Conservation (phyloP, 1,284 basidiomycete species). For the Rhodotorula sp. region DNA sequence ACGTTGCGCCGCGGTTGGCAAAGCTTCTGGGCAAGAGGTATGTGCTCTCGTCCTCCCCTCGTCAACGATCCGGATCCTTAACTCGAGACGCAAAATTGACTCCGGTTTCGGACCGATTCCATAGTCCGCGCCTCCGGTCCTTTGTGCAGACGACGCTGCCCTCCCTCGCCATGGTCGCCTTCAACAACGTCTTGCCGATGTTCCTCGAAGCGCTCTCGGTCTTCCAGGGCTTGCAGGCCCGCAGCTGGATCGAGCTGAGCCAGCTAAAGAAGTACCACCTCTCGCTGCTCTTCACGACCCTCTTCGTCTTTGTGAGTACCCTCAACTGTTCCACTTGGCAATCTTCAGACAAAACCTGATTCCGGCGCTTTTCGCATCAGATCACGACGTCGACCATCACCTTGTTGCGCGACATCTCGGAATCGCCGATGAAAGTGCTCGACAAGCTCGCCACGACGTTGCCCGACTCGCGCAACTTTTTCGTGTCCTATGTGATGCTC, state of each 20-base stretch:
- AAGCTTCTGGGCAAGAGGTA: constrained; percentile 66
- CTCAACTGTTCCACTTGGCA: too few species aligned
- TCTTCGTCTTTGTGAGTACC: constrained; percentile 80
- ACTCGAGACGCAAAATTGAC: too few species aligned
- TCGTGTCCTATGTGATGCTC: constrained; percentile 90
- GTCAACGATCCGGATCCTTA: not conserved
- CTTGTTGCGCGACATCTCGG: constrained; percentile 73
- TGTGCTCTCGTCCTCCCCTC: not conserved
- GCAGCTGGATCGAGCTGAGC: constrained; percentile 90
- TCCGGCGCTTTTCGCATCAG: constrained; percentile 3
- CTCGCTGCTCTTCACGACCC: constrained; percentile 88
- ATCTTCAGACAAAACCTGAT: not conserved
- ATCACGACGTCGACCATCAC: constrained; percentile 41
- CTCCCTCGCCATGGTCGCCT: constrained; percentile 78
- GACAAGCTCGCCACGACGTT: constrained; percentile 81
- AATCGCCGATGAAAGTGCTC: constrained; percentile 77
- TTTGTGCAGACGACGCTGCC: constrained; percentile 92
- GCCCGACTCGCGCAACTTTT: constrained; percentile 70
- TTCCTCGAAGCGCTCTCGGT: constrained; percentile 84
- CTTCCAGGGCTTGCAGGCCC: constrained; percentile 79
- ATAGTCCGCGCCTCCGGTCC: constrained; percentile 68
- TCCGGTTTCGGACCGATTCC: not conserved
- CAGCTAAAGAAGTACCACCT: constrained; percentile 93
- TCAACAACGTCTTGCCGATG: constrained; percentile 88
- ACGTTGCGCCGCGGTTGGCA: constrained; percentile 76